Evolutionary conservation across 805 yeast species (phyloP).

Genomic region (Yarrowia osloensis): DNA sequence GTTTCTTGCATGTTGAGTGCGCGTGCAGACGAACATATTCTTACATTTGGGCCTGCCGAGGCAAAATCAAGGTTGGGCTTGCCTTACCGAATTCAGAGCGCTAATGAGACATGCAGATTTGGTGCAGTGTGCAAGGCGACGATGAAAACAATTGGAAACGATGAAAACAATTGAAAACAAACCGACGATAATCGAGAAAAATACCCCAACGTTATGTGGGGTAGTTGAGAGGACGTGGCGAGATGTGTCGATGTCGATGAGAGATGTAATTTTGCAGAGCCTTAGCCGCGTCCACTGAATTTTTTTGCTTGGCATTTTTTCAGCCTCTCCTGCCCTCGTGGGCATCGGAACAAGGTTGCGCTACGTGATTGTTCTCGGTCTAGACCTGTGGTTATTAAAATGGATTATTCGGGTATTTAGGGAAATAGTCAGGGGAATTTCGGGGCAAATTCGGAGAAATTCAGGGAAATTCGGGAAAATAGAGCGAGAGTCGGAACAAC

Average conservation of each 20-base stretch:
- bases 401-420: too few relatives aligned
- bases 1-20: background rate
- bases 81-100: slow-evolving; percentile 23
- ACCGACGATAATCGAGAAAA: background rate
- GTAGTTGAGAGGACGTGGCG: background rate
- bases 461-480: background rate
- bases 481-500: too few relatives aligned
- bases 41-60: slow-evolving; percentile 18
- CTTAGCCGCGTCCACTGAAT: too few relatives aligned
- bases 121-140: background rate
- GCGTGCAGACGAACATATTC: background rate
- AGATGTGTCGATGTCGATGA: too few relatives aligned
- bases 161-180: background rate
- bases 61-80: background rate
- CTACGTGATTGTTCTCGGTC: background rate
- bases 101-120: slow-evolving; percentile 7
- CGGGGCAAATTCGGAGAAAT: background rate
- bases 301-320: background rate
- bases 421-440: too few relatives aligned
- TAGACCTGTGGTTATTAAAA: background rate
- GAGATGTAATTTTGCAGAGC: too few relatives aligned
- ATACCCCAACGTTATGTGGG: background rate
- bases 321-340: slow-evolving; percentile 16
- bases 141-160: background rate
- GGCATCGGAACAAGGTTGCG: background rate